phyloP scores from a whole-genome alignment of 441 rosid species.

The Dalechampia spathulata region DNA sequence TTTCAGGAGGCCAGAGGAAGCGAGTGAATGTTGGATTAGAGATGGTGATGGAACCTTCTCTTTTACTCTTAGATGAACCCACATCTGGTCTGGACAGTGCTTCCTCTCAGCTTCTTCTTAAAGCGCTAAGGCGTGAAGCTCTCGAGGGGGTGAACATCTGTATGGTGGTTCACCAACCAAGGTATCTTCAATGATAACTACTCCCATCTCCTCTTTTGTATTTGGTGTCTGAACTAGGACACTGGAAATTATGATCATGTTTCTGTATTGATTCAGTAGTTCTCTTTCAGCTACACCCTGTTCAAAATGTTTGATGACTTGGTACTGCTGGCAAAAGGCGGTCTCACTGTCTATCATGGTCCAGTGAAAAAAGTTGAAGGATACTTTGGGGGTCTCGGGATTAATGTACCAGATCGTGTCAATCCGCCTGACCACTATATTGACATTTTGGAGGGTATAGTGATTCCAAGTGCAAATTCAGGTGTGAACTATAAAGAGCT shows the following conservation, averaged over 20 bases:
- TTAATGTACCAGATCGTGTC: conserved; percentile 71
- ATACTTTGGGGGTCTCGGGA: conserved; percentile 77
- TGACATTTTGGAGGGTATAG: conserved; percentile 85
- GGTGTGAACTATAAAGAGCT: conserved; percentile 49
- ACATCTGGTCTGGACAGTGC: conserved; percentile 98
- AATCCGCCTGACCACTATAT: conserved; percentile 93
- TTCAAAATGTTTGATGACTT: conserved; percentile 86
- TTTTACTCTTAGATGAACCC: conserved; percentile 89
- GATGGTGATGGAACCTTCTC: conserved; percentile 98
- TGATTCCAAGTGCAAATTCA: conserved; percentile 32
- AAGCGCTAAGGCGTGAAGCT: conserved; percentile 84
- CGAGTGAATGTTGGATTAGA: conserved; percentile 94
- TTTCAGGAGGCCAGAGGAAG: conserved; percentile 96
- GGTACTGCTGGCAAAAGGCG: conserved; percentile 86
- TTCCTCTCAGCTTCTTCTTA: conserved; percentile 78
- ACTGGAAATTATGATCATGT: not conserved
- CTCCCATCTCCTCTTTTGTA: conserved; percentile 1
- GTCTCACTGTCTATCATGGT: conserved; percentile 79
- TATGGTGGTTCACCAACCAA: conserved; percentile 96
- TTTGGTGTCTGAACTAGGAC: not conserved
- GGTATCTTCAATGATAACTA: conserved; percentile 34
- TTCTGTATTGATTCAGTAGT: not conserved
- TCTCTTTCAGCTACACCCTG: conserved; percentile 70
- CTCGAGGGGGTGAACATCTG: conserved; percentile 90
- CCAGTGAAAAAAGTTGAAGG: conserved; percentile 67